Conservation (phyloP, 2,329 filamentous ascomycete genomes). For the Leptographium flavum region DNA sequence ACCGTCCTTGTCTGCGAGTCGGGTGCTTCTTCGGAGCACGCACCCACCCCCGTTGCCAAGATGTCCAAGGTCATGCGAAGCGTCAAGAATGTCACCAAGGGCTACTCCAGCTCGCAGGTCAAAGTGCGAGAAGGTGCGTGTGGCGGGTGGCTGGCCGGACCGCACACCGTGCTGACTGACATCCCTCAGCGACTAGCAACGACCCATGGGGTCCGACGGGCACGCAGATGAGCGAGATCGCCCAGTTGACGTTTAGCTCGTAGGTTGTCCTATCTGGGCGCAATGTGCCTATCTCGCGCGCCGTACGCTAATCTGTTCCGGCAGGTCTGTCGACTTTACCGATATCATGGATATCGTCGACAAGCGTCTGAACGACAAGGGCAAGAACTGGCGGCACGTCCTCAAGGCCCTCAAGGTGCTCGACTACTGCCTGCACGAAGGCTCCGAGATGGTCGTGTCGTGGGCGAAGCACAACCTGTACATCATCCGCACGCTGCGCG, state of each 20-base stretch:
- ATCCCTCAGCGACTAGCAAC: slow-evolving; percentile 73
- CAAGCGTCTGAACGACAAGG: slow-evolving; percentile 96
- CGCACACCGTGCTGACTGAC: neutral
- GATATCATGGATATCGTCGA: slow-evolving; percentile 99
- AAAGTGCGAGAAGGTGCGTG: slow-evolving; percentile 90
- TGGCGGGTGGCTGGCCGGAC: neutral
- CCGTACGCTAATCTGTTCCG: neutral
- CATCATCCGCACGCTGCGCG: slow-evolving; percentile 94
- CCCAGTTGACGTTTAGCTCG: slow-evolving; percentile 96
- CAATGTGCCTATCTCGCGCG: neutral
- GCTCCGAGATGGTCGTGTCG: slow-evolving; percentile 88
- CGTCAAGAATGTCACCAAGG: slow-evolving; percentile 99
- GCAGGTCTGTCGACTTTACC: slow-evolving; percentile 89
- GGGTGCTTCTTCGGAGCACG: neutral
- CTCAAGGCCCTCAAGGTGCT: slow-evolving; percentile 94
- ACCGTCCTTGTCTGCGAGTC: neutral
- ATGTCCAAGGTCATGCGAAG: slow-evolving; percentile 98
- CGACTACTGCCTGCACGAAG: slow-evolving; percentile 95
- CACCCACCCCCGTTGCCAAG: slow-evolving; percentile 18
- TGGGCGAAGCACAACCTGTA: slow-evolving; percentile 98
- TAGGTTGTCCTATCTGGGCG: slow-evolving; percentile 34
- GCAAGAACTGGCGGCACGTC: slow-evolving; percentile 98
- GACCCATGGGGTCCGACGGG: slow-evolving; percentile 97
- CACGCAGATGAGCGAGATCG: slow-evolving; percentile 97
- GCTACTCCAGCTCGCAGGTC: slow-evolving; percentile 90